A percentile compares a stretch with the other conserved stretches of the same genome.
Evolutionary conservation across 768 basidiomycete species (phyloP).

Genomic region (Mycena vitilis): DNA sequence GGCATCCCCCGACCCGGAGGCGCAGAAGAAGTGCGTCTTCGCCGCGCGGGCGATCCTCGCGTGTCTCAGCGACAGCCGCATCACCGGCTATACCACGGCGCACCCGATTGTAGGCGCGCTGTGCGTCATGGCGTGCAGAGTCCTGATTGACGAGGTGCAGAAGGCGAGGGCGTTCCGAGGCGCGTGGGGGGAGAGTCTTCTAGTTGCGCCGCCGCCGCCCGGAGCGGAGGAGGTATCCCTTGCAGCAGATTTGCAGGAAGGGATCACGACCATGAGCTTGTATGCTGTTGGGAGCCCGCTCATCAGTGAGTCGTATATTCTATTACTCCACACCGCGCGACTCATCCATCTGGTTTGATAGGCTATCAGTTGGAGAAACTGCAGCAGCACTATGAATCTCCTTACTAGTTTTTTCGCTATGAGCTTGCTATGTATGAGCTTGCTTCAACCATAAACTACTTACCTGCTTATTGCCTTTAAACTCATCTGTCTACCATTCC

Average conservation of each 20-base stretch:
- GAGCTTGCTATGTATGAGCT: too few relatives aligned
- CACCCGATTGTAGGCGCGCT: conserved; percentile 15
- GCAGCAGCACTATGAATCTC: conserved; percentile 15
- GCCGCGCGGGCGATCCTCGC: conserved; percentile 32
- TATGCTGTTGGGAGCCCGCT: conserved; percentile 16
- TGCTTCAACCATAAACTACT: too few relatives aligned
- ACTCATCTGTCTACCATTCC: too few relatives aligned
- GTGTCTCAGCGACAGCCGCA: conserved; percentile 6
- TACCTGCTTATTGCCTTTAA: too few relatives aligned
- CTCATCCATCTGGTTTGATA: not conserved
- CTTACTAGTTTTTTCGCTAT: too few relatives aligned
- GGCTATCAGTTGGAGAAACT: conserved; percentile 18
- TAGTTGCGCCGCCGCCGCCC: conserved; percentile 1
- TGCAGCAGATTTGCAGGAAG: not conserved
- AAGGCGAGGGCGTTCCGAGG: not conserved
- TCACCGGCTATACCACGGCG: conserved; percentile 5
- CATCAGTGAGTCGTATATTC: not conserved
- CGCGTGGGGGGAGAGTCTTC: conserved; percentile 1
- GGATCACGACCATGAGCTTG: conserved; percentile 13
- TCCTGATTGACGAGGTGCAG: conserved; percentile 16
- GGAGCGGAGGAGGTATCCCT: conserved; percentile 9
- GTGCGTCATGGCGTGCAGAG: conserved; percentile 5
- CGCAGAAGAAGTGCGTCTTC: conserved; percentile 18
- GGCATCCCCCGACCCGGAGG: conserved; percentile 6
- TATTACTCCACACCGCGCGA: not conserved